Base-by-base conservation (phyloP, 176 grass and related monocot species). In the Miscanthus lutarioriparius region DNA sequence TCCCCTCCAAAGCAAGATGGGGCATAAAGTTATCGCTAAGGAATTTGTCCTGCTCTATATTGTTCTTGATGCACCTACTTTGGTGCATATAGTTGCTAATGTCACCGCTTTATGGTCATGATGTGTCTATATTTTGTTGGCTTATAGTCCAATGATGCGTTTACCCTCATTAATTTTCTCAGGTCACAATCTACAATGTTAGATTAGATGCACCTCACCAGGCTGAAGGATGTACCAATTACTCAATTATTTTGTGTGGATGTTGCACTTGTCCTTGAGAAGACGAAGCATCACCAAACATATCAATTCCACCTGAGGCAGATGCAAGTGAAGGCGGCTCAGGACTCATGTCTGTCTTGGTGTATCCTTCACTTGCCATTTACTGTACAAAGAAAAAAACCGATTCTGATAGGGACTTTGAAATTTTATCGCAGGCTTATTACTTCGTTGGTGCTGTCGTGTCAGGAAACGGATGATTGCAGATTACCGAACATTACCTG, bases 101-200 rank as follows among this genome's bases (percentile, higher is more conserved):
- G 48, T 82, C 79, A 71, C 86, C 77, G 86, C 79, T 76, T 76
- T 82, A 77, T 82, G 61, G 63, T 69, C 72, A 76, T 70, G 79
- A 77, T 70, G 64, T 82, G 71, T 77, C 86, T 77, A 61, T 82
- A 44, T 87, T 87, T 87, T 87, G 79, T 87, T 87, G 79, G 78
- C 49, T 68, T 87, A 26, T 28, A 87, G 47, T 77, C 64, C 70
- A 81, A 45, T 87, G 70, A 59, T 87, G 45, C 44, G 35, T 67
- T 81, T 26, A 30, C 14, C 48, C 85, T 48, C 20, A 75, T 68
- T 53, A 43, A 81, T 87, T 68, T 81, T 6, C 12, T 67, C 56
- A 74, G 56, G 69, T 41, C 43, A 54, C 58, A 80, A 54, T 59
- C 84, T 49, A 74, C 41, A 67, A 58, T 8, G 38, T 75, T 58